phyloP scores from a whole-genome alignment of 139 green algal species.

The Chlamydomonas incerta region DNA sequence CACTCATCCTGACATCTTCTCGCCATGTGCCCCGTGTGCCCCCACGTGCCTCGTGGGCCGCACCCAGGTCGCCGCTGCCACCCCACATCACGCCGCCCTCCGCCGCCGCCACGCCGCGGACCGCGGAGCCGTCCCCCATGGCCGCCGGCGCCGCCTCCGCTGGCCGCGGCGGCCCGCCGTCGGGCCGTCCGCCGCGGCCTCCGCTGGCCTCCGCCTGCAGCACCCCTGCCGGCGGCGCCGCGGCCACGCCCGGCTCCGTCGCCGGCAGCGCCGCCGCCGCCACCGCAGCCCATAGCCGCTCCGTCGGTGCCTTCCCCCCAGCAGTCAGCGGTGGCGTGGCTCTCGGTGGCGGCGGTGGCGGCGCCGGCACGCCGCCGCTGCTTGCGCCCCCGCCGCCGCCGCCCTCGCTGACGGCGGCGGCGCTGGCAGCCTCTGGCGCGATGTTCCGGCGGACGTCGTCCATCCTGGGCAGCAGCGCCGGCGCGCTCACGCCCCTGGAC shows the following conservation, averaged over 20 bases:
- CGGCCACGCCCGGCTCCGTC: not conserved
- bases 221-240: not conserved
- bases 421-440: not conserved
- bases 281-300: not conserved
- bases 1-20: no score
- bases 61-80: no score
- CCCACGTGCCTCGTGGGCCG: no score
- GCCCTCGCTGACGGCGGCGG: not conserved
- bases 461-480: slow-evolving; percentile 4
- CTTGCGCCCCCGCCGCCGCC: not conserved
- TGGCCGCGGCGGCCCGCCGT: not conserved
- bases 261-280: not conserved
- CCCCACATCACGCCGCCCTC: no score
- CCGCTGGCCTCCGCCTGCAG: not conserved
- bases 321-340: no score
- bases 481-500: slow-evolving; percentile 3
- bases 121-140: no score
- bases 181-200: not conserved
- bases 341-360: no score
- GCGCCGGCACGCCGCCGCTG: no score
- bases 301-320: no score
- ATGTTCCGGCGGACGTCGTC: not conserved
- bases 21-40: no score
- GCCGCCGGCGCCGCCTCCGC: no score
- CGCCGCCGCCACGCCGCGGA: no score